phyloP scores from a whole-genome alignment of 345 rosid species.

The Anacardium occidentale region DNA sequence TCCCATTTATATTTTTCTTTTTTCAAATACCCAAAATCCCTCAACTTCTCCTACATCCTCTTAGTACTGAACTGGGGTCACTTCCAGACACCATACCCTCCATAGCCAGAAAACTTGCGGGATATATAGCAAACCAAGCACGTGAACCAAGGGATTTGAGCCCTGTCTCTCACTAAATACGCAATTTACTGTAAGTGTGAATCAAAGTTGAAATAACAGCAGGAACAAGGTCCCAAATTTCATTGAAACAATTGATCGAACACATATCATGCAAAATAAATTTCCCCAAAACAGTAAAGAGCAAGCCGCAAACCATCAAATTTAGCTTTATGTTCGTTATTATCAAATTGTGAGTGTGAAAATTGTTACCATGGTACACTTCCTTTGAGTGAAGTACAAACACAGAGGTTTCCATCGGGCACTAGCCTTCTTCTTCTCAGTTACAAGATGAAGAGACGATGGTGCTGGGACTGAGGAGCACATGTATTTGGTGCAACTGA shows the following conservation, averaged over 20 bases:
- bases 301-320: background rate
- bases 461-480: conserved; percentile 14
- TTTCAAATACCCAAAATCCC: too few species aligned
- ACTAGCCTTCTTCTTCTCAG: background rate
- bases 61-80: too few species aligned
- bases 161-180: background rate
- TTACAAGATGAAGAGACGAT: conserved; percentile 17
- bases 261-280: conserved; percentile 21
- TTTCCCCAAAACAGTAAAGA: background rate
- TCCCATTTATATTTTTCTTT: too few species aligned
- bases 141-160: background rate
- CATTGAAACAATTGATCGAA: conserved; percentile 41
- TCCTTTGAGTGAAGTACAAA: conserved; percentile 80
- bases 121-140: background rate
- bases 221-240: background rate
- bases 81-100: too few species aligned
- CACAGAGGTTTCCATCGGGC: conserved; percentile 76
- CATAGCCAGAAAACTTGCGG: too few species aligned
- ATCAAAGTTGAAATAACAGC: background rate
- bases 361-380: conserved; percentile 61
- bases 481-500: conserved; percentile 7
- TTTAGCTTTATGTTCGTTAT: background rate
- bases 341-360: background rate
- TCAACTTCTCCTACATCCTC: too few species aligned
- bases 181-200: background rate